Evolutionary conservation across 2,329 filamentous ascomycete genomes (phyloP).

Genomic region (Epichloe elymi): DNA sequence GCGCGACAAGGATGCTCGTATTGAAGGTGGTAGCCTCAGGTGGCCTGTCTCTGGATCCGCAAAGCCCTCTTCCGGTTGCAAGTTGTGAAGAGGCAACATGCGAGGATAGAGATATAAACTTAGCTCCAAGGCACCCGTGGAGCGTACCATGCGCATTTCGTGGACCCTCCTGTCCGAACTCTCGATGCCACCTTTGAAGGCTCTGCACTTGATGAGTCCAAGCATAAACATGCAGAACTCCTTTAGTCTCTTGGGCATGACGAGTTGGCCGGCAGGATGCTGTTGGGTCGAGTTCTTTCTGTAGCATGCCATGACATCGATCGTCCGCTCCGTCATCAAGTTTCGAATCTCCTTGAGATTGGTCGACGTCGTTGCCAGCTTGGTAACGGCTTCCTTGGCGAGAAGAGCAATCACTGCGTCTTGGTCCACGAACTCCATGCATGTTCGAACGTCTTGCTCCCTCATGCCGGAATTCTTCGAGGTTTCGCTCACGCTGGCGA

Average conservation of each 20-base stretch:
- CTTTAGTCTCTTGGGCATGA: constrained; percentile 90
- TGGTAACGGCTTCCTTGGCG: constrained; percentile 87
- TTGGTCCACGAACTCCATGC: constrained; percentile 89
- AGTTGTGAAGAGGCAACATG: constrained; percentile 83
- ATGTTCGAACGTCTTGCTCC: constrained; percentile 54
- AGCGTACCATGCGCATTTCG: constrained; percentile 79
- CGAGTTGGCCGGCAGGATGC: constrained; percentile 82
- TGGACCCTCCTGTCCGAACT: constrained; percentile 82
- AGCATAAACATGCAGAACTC: constrained; percentile 96
- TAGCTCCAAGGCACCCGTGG: constrained; percentile 75
- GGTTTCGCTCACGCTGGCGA: constrained; percentile 76
- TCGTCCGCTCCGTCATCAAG: constrained; percentile 76
- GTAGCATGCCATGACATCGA: constrained; percentile 84
- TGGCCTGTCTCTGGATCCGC: constrained; percentile 77
- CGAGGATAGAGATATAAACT: constrained; percentile 90
- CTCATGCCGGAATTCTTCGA: constrained; percentile 25
- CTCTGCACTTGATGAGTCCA: constrained; percentile 74
- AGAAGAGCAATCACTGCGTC: constrained; percentile 82
- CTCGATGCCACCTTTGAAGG: constrained; percentile 87
- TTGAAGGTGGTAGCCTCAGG: constrained; percentile 64
- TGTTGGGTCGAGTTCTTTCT: constrained; percentile 79
- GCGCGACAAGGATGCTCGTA: constrained; percentile 74
- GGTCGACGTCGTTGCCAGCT: constrained; percentile 56
- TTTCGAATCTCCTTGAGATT: constrained; percentile 75
- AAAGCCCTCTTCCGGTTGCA: constrained; percentile 79